Percentiles rank a stretch among this genome's conserved stretches.
Conservation (phyloP, 2,329 filamentous ascomycete species). For the Aspergillus floridensis region DNA sequence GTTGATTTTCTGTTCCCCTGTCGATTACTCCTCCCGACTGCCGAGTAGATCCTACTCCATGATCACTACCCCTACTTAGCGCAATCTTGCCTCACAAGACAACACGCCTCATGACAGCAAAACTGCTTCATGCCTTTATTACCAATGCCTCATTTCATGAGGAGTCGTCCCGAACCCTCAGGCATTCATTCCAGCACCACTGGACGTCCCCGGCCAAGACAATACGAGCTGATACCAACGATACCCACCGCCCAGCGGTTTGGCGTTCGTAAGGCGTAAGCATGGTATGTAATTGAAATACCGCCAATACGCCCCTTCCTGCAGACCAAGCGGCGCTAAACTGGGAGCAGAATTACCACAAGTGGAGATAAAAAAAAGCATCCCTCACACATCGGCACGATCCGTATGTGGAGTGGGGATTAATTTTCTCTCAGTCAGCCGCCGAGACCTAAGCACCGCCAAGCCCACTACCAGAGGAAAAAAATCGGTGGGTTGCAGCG, state of each 20-base stretch:
- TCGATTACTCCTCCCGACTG: not conserved
- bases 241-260: not conserved
- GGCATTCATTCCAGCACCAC: not conserved
- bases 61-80: not conserved
- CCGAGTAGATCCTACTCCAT: not conserved
- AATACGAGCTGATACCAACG: not conserved
- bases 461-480: not conserved
- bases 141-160: not conserved
- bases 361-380: not conserved
- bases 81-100: not conserved
- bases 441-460: not conserved
- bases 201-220: not conserved
- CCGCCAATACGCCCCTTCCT: not conserved
- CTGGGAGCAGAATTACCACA: not conserved
- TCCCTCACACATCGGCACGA: constrained; percentile 20
- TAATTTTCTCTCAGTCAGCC: not conserved
- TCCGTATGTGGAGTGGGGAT: constrained; percentile 12
- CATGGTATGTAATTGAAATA: not conserved
- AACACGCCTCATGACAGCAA: no score
- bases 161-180: not conserved
- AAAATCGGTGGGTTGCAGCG: not conserved
- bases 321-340: not conserved
- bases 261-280: not conserved
- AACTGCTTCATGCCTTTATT: not conserved
- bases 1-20: not conserved